Evolutionary conservation across 2,329 filamentous ascomycete genomes (phyloP).

Genomic region (Penicillium sclerotiorum): DNA sequence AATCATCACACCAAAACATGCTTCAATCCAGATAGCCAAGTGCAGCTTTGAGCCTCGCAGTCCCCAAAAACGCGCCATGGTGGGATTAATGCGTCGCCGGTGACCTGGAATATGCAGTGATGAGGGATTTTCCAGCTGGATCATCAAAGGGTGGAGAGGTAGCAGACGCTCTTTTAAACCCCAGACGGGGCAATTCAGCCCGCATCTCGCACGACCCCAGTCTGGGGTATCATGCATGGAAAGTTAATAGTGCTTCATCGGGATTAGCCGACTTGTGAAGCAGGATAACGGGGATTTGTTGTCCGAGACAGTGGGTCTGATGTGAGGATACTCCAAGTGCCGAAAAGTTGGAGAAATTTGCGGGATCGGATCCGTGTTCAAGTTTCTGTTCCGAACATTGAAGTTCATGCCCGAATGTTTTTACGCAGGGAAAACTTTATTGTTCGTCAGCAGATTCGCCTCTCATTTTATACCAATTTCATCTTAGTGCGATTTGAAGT

Average conservation of each 20-base stretch:
- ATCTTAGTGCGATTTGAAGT: too few relatives aligned
- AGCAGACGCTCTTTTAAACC: not conserved
- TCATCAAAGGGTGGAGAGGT: not conserved
- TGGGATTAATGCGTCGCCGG: not conserved
- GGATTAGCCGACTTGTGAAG: not conserved
- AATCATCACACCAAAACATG: constrained; percentile 1
- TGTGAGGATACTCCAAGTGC: too few relatives aligned
- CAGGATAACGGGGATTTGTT: not conserved
- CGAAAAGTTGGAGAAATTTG: too few relatives aligned
- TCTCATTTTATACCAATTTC: too few relatives aligned
- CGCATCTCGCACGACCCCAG: not conserved
- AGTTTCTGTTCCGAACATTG: too few relatives aligned
- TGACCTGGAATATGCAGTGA: not conserved
- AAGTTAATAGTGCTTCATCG: not conserved
- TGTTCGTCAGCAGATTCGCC: too few relatives aligned
- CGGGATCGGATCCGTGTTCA: too few relatives aligned
- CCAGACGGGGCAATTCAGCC: not conserved
- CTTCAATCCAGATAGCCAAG: constrained; percentile 3
- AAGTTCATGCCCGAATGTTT: too few relatives aligned
- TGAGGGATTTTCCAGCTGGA: too few relatives aligned
- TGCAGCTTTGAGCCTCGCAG: constrained; percentile 1
- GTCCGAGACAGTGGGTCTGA: not conserved
- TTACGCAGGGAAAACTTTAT: too few relatives aligned
- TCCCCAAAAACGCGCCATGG: not conserved
- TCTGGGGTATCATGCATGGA: not conserved